phyloP scores from a whole-genome alignment of 139 green algal species.

The Coelastrella sp. region DNA sequence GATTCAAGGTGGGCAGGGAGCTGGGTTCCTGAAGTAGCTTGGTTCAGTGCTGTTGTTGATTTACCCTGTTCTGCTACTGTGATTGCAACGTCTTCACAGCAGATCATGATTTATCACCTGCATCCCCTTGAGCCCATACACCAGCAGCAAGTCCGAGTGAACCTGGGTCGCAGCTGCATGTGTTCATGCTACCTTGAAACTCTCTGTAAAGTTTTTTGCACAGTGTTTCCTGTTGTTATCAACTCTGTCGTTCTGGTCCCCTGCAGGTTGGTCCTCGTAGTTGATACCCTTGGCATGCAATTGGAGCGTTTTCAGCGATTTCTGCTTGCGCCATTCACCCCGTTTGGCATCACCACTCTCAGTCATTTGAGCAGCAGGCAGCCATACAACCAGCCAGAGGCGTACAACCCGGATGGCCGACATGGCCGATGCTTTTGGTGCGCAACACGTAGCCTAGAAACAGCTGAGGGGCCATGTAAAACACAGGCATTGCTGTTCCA shows the following conservation, averaged over 20 bases:
- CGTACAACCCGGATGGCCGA: constrained; percentile 44
- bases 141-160: no score
- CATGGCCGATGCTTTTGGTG: constrained; percentile 47
- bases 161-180: no score
- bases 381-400: background rate
- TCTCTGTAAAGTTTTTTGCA: no score
- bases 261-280: constrained; percentile 16
- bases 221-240: no score
- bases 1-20: constrained; percentile 25
- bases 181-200: no score
- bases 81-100: background rate
- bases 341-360: constrained; percentile 1
- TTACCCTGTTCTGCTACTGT: no score
- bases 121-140: background rate
- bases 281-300: constrained; percentile 37
- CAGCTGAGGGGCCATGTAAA: no score
- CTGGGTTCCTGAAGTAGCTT: no score
- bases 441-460: background rate
- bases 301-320: constrained; percentile 35
- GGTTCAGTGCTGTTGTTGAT: no score
- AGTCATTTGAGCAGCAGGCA: constrained; percentile 31
- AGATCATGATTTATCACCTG: background rate
- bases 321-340: constrained; percentile 35
- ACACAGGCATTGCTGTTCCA: no score
- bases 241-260: no score